Base-by-base conservation (phyloP, 2,329 filamentous ascomycete species). In the Daldinia eschscholtzii region DNA sequence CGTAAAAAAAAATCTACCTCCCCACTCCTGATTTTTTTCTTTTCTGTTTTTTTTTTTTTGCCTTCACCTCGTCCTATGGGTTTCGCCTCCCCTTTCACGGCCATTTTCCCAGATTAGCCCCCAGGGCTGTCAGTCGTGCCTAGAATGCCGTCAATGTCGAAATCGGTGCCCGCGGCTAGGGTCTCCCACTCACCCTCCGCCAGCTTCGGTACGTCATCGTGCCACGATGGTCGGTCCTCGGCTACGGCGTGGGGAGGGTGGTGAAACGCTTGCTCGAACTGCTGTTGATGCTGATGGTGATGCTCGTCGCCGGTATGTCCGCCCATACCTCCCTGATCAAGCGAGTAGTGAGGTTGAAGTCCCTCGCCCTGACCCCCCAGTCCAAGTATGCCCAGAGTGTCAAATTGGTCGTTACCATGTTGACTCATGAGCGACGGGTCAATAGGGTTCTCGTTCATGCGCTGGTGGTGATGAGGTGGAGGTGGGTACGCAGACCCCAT, bases 401-500 rank as follows among this genome's bases (percentile, higher is more conserved):
- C 72, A 63, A 71, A 76, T 18, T 72, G 64, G 26, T 62, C 46
- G 13, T 52, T 64, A 6, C 62, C 46, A 6, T 48, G 57, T n/a
- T 65, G 71, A 10, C 41, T 9, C 70, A 73, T 73, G 33, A 73
- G 62, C 23, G 68, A 68, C 12, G 73, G 73, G 53, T 74, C 71
- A 37, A 73, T 73, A 23, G 37, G 67, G 50, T 72, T 68, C 9
- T 71, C 65, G 39, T 42, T 46, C 7, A 63, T 20, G 2, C 50
- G 64, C 20, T 44, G 57, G 13, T 68, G 69, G n/a, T 57, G 58
- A 35, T 50, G 60, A 18, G 61, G 72, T 33, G 72, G 68, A 37
- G 72, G 65, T 23, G 67, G 64, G 42, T 75, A 81, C 23, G 74
- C 74, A n/a, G 80, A 79, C 58, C 76, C 79, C 67, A 76, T 76